These are phyloP conservation scores for Globisporangium spiculum DNA, from an alignment of 352 stramenopile species.

Conservation along the genomic window DNA sequence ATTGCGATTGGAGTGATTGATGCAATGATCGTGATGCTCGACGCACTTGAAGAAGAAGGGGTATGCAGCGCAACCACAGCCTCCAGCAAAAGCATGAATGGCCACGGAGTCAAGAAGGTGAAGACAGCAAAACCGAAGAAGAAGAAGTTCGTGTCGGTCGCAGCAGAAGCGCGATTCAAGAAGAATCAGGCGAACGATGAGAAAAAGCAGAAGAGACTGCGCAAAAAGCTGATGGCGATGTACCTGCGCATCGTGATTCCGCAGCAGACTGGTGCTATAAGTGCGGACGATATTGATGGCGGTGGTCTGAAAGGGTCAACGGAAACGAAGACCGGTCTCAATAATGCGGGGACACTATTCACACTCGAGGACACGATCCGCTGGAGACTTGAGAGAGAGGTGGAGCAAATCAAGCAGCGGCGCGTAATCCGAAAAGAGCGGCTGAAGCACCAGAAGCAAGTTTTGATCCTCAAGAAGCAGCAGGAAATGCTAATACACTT, in stretches of 20 bases:
- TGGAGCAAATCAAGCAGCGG: conserved; percentile 41
- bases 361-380: conserved; percentile 38
- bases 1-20: conserved; percentile 54
- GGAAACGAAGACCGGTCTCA: background rate
- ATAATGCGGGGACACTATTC: conserved; percentile 43
- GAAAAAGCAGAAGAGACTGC: conserved; percentile 42
- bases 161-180: conserved; percentile 41
- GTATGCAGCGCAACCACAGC: background rate
- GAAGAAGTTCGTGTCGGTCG: conserved; percentile 49
- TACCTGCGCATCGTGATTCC: conserved; percentile 50
- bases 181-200: conserved; percentile 41
- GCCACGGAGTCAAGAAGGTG: conserved; percentile 15
- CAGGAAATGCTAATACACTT: conserved; percentile 49
- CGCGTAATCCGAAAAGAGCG: conserved; percentile 30
- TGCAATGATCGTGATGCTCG: conserved; percentile 34
- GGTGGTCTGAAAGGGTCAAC: background rate
- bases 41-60: conserved; percentile 26
- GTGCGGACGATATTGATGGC: background rate
- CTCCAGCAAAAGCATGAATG: conserved; percentile 5
- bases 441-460: conserved; percentile 37
- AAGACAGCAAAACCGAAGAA: conserved; percentile 14
- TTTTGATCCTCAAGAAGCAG: conserved; percentile 36
- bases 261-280: background rate
- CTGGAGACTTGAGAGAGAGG: conserved; percentile 48
- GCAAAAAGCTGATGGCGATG: conserved; percentile 22